Evolutionary conservation across 2,329 filamentous ascomycete genomes (phyloP), one percentile per base, ranked within the genome.

Genomic region (Beauveria varroae): DNA sequence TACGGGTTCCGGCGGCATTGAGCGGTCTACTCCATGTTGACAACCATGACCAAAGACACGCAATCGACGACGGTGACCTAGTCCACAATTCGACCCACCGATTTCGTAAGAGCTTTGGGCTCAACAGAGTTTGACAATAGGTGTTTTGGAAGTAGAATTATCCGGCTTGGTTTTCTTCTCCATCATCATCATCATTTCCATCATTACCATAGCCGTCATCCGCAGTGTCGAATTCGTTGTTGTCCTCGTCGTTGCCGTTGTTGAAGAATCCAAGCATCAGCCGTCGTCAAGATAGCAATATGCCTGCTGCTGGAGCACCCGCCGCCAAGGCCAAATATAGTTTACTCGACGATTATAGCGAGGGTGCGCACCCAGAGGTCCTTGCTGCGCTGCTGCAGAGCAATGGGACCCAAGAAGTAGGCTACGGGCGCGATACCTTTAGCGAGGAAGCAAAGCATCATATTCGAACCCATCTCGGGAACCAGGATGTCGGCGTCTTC

Each of bases 331-430:
- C 59, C 44, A 60, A 65, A 30, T 81, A 80, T 65, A 79, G 77
- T 67, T 78, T 81, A 61, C 71, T 78, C 52, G 79, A 81, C 64
- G 79, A 81, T 64, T 81, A 81, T 66, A 79, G 77, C 67, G 79
- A 81, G 62, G 79, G 79, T 41, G 79, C 78, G 0, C 79, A 81
- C 63, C 79, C 79, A 5, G 71, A 73, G n/a, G 69, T 81, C 3
- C 73, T 81, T 30, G 73, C 79, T 50, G 77, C 79, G 10, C 70
- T 81, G 2, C 65, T 79, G 18, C 66, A 71, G 37, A 76, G 74
- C 65, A 81, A 81, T 60, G 65, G 67, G 3, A 73, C 74, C 1
- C 79, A 81, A 55, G 76, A 81, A 65, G 67, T 72, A 6, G 75
- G 78, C 37, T 81, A 81, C 64, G 79, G 79, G 16, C 71, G 71